Percentiles rank a stretch among this genome's conserved stretches.
Evolutionary conservation across 441 rosid species (phyloP).

Genomic region (Euphorbia celastroides): DNA sequence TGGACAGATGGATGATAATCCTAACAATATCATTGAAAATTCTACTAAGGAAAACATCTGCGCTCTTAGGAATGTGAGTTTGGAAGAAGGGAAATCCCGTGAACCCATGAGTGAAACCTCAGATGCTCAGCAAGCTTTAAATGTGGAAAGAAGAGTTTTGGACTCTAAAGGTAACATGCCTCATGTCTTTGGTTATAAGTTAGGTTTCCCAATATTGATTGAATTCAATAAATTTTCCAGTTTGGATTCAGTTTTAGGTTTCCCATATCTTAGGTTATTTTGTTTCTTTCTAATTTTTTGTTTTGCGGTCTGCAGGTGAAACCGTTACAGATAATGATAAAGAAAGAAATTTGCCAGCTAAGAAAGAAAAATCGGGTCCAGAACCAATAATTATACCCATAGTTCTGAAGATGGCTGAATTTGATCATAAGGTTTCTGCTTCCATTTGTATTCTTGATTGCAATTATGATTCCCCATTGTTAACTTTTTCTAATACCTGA

Average conservation of each 20-base stretch:
- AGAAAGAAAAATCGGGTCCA: conserved; percentile 35
- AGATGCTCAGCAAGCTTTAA: conserved; percentile 32
- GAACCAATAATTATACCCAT: conserved; percentile 83
- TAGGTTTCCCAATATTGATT: neutral
- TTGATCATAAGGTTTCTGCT: conserved; percentile 76
- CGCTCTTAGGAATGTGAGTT: conserved; percentile 14
- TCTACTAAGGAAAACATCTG: conserved; percentile 26
- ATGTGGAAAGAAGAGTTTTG: conserved; percentile 32
- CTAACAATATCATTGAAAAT: conserved; percentile 25
- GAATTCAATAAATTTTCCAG: neutral
- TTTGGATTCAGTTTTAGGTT: neutral
- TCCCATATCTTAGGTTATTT: neutral
- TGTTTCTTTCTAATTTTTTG: neutral
- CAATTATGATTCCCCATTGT: conserved; percentile 5
- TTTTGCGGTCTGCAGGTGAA: conserved; percentile 40
- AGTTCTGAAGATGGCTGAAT: conserved; percentile 87
- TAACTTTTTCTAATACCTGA: neutral
- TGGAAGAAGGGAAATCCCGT: conserved; percentile 26
- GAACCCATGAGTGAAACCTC: conserved; percentile 32
- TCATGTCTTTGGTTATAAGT: conserved; percentile 9
- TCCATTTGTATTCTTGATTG: conserved; percentile 6
- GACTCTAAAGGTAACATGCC: conserved; percentile 36
- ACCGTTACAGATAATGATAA: conserved; percentile 28
- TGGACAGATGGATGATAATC: conserved; percentile 28
- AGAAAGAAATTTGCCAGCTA: conserved; percentile 23